Evolutionary conservation across 2,329 filamentous ascomycete genomes (phyloP), one percentile per base, ranked within the genome.

Genomic region (Colletotrichum aenigma): DNA sequence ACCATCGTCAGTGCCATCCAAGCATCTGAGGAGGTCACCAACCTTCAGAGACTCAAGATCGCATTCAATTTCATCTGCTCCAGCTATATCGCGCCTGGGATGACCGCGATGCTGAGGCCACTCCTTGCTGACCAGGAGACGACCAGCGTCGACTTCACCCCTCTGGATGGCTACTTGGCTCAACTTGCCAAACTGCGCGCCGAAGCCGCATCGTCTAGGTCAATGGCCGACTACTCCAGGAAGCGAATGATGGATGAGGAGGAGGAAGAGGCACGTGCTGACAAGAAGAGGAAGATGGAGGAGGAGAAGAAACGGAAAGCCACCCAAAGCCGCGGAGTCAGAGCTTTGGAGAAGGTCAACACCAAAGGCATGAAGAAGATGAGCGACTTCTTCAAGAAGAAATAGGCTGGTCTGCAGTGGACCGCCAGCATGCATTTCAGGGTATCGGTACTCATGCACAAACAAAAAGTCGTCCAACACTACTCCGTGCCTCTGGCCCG

Each of bases 361-460:
- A 96, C 94, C 0, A 91, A 86, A 26, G 97, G 97, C 2, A 99
- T 99, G 97, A 97, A 94, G 90, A 99, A 98, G 88, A 91, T 99
- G 91, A 98, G 95, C 82, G 91, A 93, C 77, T 99, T 99, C 86
- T 99, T 99, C 84, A 92, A 92, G 76, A 97, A 96, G 86, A 91
- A 90, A 77, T 82, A 76, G 79, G 26, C 56, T 60, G 76, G 65
- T 55, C 52, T 52, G 66, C 43, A 66, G 71, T 48, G 28, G 71
- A 70, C 65, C 36, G 36, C 10, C 32, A 34, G 66, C 68, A 56
- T 74, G 70, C 66, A 58, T 61, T 70, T 34, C 43, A 32, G 76
- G 76, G 76, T 77, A 77, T 77, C 70, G 65, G 69, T 77, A 64
- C 70, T 64, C 30, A 43, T 70, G 66, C 65, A 60, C 65, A 72